Conservation (phyloP, 2,329 filamentous ascomycete genomes). For the Gyromitra esculenta region DNA sequence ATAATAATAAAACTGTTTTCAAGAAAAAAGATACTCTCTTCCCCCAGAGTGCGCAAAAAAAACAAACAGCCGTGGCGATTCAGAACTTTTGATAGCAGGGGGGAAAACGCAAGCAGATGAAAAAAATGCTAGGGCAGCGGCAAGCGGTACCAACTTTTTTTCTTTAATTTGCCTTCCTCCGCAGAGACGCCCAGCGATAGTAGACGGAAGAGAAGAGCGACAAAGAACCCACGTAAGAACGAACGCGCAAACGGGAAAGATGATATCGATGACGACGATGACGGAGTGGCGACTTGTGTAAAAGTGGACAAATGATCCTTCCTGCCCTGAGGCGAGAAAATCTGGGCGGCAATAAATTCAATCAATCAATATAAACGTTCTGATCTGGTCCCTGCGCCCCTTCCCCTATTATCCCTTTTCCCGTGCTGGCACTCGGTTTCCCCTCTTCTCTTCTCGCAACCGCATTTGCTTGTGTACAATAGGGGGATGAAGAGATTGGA, state of each 20-base stretch:
- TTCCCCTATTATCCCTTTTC: slow-evolving; percentile 25
- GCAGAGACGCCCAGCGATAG: slow-evolving; percentile 18
- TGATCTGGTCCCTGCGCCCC: slow-evolving; percentile 12
- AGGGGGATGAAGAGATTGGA: slow-evolving; percentile 21
- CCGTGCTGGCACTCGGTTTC: slow-evolving; percentile 21
- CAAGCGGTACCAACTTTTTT: slow-evolving; percentile 19
- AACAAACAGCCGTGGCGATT: slow-evolving; percentile 16
- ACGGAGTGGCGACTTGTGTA: slow-evolving; percentile 39
- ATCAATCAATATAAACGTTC: slow-evolving; percentile 50
- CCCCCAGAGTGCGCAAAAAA: neutral
- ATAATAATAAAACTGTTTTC: slow-evolving; percentile 24
- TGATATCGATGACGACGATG: slow-evolving; percentile 39
- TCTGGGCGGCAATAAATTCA: slow-evolving; percentile 29
- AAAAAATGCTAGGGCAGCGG: slow-evolving; percentile 4
- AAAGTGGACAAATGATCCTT: slow-evolving; percentile 32
- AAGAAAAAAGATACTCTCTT: slow-evolving; percentile 18
- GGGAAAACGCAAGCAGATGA: neutral
- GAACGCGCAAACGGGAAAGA: slow-evolving; percentile 30
- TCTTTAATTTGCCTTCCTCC: neutral
- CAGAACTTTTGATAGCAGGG: slow-evolving; percentile 3
- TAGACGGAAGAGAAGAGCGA: slow-evolving; percentile 27
- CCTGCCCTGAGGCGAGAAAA: slow-evolving; percentile 32
- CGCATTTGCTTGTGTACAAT: slow-evolving; percentile 52
- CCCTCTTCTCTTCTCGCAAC: slow-evolving; percentile 33
- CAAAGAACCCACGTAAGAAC: slow-evolving; percentile 32